These are phyloP conservation scores for Claviceps sorghi DNA, from an alignment of 2,329 filamentous ascomycete species.

Conservation along the genomic window DNA sequence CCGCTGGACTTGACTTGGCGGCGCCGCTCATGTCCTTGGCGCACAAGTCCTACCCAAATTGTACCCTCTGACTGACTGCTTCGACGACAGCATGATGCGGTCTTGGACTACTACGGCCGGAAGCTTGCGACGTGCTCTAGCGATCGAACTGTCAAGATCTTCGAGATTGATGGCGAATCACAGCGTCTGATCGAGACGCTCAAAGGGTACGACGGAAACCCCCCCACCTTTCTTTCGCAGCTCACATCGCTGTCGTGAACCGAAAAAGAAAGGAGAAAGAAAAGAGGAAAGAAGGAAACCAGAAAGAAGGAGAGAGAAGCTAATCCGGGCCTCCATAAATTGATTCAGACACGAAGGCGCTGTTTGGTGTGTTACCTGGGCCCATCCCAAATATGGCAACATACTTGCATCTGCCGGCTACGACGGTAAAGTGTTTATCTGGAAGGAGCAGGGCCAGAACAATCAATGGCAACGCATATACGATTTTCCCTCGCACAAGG, in stretches of 20 bases:
- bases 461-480: constrained; percentile 73
- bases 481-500: constrained; percentile 86
- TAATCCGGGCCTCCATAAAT: constrained; percentile 3
- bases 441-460: constrained; percentile 62
- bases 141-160: constrained; percentile 98
- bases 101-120: constrained; percentile 95
- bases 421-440: constrained; percentile 97
- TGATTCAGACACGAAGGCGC: constrained; percentile 73
- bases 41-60: background rate
- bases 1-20: background rate
- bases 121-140: constrained; percentile 94
- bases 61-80: constrained; percentile 5
- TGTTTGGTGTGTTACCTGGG: constrained; percentile 97
- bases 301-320: constrained; percentile 2
- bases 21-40: background rate
- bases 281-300: background rate
- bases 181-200: constrained; percentile 85
- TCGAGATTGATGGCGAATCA: constrained; percentile 87
- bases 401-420: constrained; percentile 92
- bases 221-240: background rate
- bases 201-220: constrained; percentile 54
- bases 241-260: too few relatives aligned
- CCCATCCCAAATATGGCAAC: constrained; percentile 95
- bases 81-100: constrained; percentile 69
- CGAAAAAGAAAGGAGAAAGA: background rate